Evolutionary conservation across 1,284 basidiomycete species (phyloP).

Genomic region (Leccinum cinnamomeum): DNA sequence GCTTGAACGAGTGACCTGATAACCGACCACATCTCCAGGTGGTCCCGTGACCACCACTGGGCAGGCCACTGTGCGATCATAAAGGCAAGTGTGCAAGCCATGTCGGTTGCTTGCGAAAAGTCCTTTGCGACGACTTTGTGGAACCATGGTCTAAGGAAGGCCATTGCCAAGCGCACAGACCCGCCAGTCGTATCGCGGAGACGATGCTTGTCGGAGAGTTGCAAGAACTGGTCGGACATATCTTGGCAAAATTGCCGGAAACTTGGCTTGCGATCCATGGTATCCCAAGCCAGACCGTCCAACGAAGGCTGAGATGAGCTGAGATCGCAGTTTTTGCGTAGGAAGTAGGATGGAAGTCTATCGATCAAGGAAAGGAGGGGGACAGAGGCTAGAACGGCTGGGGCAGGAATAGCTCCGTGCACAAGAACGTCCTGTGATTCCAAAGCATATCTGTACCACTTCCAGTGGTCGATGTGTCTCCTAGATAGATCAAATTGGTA

Average conservation of each 20-base stretch:
- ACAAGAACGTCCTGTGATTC: slow-evolving; percentile 76
- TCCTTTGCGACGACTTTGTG: slow-evolving; percentile 50
- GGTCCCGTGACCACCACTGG: slow-evolving; percentile 61
- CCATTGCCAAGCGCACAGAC: slow-evolving; percentile 62
- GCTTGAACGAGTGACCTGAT: slow-evolving; percentile 56
- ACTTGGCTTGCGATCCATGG: slow-evolving; percentile 54
- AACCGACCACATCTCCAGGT: slow-evolving; percentile 56
- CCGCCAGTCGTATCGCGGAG: slow-evolving; percentile 64
- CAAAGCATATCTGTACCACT: slow-evolving; percentile 69
- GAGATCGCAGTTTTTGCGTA: slow-evolving; percentile 40
- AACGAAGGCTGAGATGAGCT: slow-evolving; percentile 42
- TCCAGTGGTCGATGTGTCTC: slow-evolving; percentile 64
- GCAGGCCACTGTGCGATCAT: slow-evolving; percentile 69
- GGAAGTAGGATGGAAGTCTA: slow-evolving; percentile 69
- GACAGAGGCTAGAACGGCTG: slow-evolving; percentile 65
- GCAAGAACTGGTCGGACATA: slow-evolving; percentile 61
- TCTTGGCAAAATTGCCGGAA: slow-evolving; percentile 71
- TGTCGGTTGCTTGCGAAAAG: slow-evolving; percentile 47
- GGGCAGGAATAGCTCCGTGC: slow-evolving; percentile 61
- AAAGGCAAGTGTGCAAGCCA: slow-evolving; percentile 53
- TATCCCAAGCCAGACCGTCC: slow-evolving; percentile 58
- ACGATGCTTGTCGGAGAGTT: slow-evolving; percentile 50
- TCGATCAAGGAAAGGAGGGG: slow-evolving; percentile 62
- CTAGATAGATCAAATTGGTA: slow-evolving; percentile 36
- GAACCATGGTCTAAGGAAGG: slow-evolving; percentile 69